Conservation (phyloP, 495 filamentous ascomycete species). For the Aspergillus cavernicola region DNA sequence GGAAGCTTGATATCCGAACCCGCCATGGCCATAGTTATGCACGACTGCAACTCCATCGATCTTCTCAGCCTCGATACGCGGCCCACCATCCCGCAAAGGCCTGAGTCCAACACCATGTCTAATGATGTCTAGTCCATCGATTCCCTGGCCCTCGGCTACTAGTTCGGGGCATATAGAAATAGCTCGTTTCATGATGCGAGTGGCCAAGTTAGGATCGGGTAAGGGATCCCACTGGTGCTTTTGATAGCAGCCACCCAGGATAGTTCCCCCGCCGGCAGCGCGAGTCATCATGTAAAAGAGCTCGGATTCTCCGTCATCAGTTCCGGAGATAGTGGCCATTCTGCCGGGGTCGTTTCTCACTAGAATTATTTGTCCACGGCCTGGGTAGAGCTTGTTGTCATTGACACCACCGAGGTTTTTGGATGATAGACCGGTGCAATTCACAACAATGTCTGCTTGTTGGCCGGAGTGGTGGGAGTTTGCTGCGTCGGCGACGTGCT, state of each 20-base stretch:
- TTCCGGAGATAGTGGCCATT: constrained; percentile 69
- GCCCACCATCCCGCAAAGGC: constrained; percentile 70
- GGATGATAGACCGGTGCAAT: constrained; percentile 80
- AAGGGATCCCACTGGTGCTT: constrained; percentile 78
- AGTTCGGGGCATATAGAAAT: constrained; percentile 70
- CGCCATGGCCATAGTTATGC: constrained; percentile 95
- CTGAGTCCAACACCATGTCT: constrained; percentile 85
- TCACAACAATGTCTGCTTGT: constrained; percentile 70
- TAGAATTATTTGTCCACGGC: constrained; percentile 81
- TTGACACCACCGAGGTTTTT: constrained; percentile 75
- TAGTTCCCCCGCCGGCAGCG: constrained; percentile 73
- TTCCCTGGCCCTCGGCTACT: constrained; percentile 65
- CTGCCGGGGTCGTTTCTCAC: constrained; percentile 76
- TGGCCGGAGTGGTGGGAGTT: constrained; percentile 57
- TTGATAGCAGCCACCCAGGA: constrained; percentile 86
- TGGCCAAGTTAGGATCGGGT: constrained; percentile 75
- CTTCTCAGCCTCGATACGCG: constrained; percentile 78
- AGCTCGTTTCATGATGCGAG: constrained; percentile 84
- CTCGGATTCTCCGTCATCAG: constrained; percentile 78
- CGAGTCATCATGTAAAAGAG: constrained; percentile 86
- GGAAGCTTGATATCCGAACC: constrained; percentile 85
- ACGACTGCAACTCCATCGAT: constrained; percentile 71
- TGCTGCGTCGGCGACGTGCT: constrained; percentile 71
- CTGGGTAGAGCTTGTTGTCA: constrained; percentile 71
- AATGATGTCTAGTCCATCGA: constrained; percentile 78